Evolutionary conservation across 768 basidiomycete genomes (phyloP), one percentile per base, ranked within the genome.

Genomic region (Inosperma sp.): DNA sequence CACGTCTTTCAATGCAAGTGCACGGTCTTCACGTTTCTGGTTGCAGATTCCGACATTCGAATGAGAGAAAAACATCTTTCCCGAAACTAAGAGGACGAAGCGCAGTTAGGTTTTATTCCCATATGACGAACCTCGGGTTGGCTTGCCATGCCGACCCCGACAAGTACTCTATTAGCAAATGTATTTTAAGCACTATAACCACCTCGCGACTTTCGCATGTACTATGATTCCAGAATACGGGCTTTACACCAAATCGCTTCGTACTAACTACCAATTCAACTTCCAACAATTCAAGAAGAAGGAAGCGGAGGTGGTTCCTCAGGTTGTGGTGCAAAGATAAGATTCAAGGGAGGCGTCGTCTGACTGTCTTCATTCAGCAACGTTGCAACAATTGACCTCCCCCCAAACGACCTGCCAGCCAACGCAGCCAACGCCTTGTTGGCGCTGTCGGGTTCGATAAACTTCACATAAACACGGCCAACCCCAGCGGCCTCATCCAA

Each of bases 381-480:
- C 17, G 90, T 93, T 12, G 90, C 88, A 58, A 93, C 86, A 59
- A 93, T 93, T 42, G 87, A 88, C 55, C 90, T 74, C 2, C 90
- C 90, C 41, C 85, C 88, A 53, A 93, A 93, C 31, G 86, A 86
- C 36, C 90, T 78, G 29, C 95, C 96, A 25, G 95, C 96, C 52
- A 99, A 77, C 33, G 84, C 81, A 65, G 88, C 87, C 65, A 98
- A 77, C 19, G 88, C 96, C 51, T 66, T 72, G 27, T 75, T 73
- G 14, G 92, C 90, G 37, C 79, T 74, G 12, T 74, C 73, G 21
- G 83, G 65, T 17, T 83, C 74, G 39, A 59, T 62, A 64, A 88
- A 99, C 72, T 91, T 87, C 55, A 99, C 93, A 65, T 95, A 98
- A 12, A 99, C 96, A 43, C 93, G 80, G 35, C 96, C 95, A 17